Evolutionary conservation across 2,329 filamentous ascomycete species (phyloP), one percentile per base, ranked within the genome.

Genomic region (Fusarium protoensiforme): DNA sequence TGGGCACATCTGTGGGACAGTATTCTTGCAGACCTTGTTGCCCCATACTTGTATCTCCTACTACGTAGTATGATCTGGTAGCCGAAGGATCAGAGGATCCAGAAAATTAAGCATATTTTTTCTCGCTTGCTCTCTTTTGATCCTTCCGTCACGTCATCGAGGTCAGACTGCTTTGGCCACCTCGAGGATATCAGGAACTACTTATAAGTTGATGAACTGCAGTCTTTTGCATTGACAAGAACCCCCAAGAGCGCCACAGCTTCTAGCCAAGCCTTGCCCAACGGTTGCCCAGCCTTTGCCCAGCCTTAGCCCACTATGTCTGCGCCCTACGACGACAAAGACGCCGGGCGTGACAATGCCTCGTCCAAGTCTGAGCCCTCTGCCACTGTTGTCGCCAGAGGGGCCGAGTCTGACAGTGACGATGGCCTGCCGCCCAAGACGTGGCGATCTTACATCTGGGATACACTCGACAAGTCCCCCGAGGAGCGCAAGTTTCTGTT

Each of bases 391-490:
- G 60, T 61, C 18, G 54, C 64, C 2, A 61, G 60, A 59, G 66
- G 51, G 14, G 48, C 63, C 11, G 71, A 64, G 4, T 61, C 41
- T 18, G 61, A 74, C 75, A 60, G 61, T 18, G 74, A 78, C 27
- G 68, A 80, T 35, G 76, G 39, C 0, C 6, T 69, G 6, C 69
- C 75, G 8, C 83, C 82, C 0, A 82, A 82, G 36, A 86, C 83
- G 27, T 87, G 85, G 86, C 80, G 80, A 20, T 86, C 84, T 0
- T 85, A 85, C 53, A 11, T 87, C n/a, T 87, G 86, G 85, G 85
- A 87, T 67, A 85, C 84, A 0, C 80, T 87, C 24, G 83, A 84
- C 66, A 84, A 84, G 69, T 80, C 81, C 0, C 82, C 82, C 0
- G 81, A 83, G 56, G 84, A 85, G 67, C 78, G 81, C 3, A 76